Evolutionary conservation across 208 protist species (phyloP).

Genomic region (Crithidia thermophila): DNA sequence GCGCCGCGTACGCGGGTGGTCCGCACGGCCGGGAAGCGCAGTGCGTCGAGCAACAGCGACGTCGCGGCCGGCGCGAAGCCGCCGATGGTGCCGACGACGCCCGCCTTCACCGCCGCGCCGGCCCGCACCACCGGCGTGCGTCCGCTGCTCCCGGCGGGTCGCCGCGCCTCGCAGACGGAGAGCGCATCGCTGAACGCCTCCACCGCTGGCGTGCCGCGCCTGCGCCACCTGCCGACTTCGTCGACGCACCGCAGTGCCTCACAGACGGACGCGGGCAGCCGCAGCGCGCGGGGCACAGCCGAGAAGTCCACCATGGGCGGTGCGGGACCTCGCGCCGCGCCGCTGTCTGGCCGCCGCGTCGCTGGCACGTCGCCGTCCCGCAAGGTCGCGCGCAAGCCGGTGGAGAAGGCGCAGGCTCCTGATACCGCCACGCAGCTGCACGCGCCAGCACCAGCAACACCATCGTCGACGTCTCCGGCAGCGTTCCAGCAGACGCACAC

Average conservation of each 20-base stretch:
- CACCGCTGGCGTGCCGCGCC: neutral
- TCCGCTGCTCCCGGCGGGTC: constrained; percentile 12
- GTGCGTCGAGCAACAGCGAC: constrained; percentile 13
- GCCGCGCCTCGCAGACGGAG: neutral
- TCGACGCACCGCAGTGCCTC: constrained; percentile 1
- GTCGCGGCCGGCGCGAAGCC: neutral
- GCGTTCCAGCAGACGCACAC: constrained; percentile 34
- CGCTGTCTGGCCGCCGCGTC: constrained; percentile 9
- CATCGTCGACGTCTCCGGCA: constrained; percentile 6
- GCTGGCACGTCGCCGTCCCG: neutral
- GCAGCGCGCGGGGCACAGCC: neutral
- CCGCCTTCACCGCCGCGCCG: constrained; percentile 3
- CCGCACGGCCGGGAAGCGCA: constrained; percentile 15
- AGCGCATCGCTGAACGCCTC: neutral
- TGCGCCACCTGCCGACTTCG: neutral
- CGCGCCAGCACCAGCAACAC: neutral
- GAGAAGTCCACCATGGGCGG: neutral
- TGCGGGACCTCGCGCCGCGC: neutral
- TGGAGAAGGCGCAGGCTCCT: neutral
- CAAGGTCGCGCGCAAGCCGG: constrained; percentile 6
- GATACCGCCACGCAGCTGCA: neutral
- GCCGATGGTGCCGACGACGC: neutral
- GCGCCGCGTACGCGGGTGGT: constrained; percentile 12
- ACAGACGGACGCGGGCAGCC: neutral
- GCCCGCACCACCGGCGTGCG: constrained; percentile 12